A percentile compares a stretch with the other conserved stretches of the same genome.
Conservation (phyloP, 2,329 filamentous ascomycete genomes). For the Stemphylium vesicarium region DNA sequence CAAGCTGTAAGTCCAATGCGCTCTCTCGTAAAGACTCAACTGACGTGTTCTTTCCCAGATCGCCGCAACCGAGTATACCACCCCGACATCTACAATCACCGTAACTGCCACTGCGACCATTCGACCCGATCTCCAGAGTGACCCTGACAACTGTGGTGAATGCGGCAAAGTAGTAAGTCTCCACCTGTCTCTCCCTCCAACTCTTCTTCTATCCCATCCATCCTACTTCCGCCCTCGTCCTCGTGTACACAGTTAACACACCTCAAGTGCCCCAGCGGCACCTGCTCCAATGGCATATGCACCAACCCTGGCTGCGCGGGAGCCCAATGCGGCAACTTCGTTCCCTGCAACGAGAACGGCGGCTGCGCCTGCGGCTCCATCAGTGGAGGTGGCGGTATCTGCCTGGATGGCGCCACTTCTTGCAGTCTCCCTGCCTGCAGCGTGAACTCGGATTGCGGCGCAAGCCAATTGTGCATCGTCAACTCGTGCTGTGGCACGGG, state of each 20-base stretch:
- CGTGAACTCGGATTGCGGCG: neutral
- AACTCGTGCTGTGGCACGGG: neutral
- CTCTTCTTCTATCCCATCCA: too few species aligned
- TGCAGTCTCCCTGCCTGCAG: neutral
- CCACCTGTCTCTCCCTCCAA: too few species aligned
- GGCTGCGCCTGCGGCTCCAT: neutral
- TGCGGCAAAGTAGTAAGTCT: neutral
- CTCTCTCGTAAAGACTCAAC: neutral
- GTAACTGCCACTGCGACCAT: neutral
- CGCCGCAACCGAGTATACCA: neutral
- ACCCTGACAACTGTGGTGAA: constrained; percentile 1
- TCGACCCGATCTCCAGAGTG: neutral
- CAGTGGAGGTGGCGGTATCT: neutral
- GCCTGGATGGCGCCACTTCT: neutral
- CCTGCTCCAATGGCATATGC: neutral
- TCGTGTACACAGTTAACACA: neutral
- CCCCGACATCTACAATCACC: neutral
- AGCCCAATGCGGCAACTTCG: neutral
- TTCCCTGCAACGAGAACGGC: neutral
- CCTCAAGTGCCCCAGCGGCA: neutral
- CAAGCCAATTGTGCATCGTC: neutral
- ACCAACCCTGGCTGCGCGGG: neutral
- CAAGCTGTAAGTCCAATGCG: neutral
- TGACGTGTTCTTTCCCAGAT: neutral
- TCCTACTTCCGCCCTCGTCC: too few species aligned